phyloP scores from a whole-genome alignment of 495 filamentous ascomycete genomes.

The Chaetomium cochliodes region DNA sequence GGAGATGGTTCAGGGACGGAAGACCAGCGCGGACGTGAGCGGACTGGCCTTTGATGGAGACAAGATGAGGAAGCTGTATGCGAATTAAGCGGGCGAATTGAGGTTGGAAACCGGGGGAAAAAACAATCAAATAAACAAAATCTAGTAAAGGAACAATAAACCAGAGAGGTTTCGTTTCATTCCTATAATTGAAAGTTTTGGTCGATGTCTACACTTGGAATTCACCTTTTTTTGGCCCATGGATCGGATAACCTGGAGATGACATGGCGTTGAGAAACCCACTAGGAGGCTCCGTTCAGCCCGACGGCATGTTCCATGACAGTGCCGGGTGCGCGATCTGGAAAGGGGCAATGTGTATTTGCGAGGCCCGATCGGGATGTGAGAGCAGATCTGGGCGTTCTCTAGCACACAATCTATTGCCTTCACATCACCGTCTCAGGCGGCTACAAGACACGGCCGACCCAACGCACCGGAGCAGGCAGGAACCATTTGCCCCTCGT shows the following conservation, averaged over 20 bases:
- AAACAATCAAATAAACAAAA: no score
- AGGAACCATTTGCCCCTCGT: background rate
- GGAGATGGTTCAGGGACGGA: conserved; percentile 57
- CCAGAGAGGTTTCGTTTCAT: no score
- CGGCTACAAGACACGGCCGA: conserved; percentile 18
- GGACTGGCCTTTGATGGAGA: conserved; percentile 20
- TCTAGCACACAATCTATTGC: conserved; percentile 8
- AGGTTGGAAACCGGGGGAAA: no score
- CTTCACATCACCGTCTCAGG: conserved; percentile 1
- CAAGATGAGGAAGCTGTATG: conserved; percentile 8
- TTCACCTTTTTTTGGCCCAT: no score
- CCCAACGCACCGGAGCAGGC: conserved; percentile 12
- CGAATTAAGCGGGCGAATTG: background rate
- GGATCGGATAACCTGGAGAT: no score
- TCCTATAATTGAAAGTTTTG: no score
- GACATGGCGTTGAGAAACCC: background rate
- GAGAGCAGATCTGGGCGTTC: background rate
- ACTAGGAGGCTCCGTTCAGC: background rate
- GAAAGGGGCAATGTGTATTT: background rate
- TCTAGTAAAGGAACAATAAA: no score
- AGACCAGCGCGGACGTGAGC: conserved; percentile 51
- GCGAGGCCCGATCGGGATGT: background rate
- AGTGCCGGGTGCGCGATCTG: background rate
- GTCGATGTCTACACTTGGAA: no score
- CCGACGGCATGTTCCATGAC: background rate